These are phyloP conservation scores for Hypericum androsaemum DNA, from an alignment of 345 rosid species.

Conservation along the genomic window DNA sequence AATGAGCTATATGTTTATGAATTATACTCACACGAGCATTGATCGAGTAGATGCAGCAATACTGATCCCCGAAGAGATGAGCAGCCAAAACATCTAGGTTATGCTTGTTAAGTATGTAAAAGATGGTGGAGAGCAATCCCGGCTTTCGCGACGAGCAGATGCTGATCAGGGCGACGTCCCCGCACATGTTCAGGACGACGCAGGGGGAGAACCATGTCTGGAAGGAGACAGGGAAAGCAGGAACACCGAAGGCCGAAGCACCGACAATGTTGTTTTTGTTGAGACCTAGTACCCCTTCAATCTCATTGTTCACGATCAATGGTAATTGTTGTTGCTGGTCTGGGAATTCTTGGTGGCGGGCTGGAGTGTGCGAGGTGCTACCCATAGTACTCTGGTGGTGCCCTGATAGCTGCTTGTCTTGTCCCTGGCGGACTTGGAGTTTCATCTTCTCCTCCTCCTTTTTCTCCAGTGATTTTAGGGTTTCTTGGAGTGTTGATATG, in stretches of 20 bases:
- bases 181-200: slow-evolving; percentile 38
- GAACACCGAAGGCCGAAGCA: slow-evolving; percentile 7
- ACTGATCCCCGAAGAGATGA: slow-evolving; percentile 31
- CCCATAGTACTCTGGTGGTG: slow-evolving; percentile 10
- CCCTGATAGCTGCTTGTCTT: slow-evolving; percentile 7
- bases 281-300: no score
- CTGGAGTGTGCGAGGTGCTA: no score
- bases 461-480: slow-evolving; percentile 31
- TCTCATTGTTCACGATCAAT: no score
- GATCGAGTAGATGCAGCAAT: slow-evolving; percentile 28
- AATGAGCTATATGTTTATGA: neutral
- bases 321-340: no score
- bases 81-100: slow-evolving; percentile 40
- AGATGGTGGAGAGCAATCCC: slow-evolving; percentile 30
- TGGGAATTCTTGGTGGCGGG: no score
- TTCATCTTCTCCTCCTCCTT: slow-evolving; percentile 41
- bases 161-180: slow-evolving; percentile 36
- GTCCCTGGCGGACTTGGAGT: slow-evolving; percentile 12
- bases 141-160: slow-evolving; percentile 34
- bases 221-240: slow-evolving; percentile 15
- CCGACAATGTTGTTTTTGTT: neutral
- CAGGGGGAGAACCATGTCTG: slow-evolving; percentile 48
- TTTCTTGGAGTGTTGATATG: slow-evolving; percentile 35
- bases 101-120: slow-evolving; percentile 38
- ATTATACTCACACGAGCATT: slow-evolving; percentile 28